Evolutionary conservation across 169 alveolate species (phyloP).

Genomic region (Plasmodium ovale): DNA sequence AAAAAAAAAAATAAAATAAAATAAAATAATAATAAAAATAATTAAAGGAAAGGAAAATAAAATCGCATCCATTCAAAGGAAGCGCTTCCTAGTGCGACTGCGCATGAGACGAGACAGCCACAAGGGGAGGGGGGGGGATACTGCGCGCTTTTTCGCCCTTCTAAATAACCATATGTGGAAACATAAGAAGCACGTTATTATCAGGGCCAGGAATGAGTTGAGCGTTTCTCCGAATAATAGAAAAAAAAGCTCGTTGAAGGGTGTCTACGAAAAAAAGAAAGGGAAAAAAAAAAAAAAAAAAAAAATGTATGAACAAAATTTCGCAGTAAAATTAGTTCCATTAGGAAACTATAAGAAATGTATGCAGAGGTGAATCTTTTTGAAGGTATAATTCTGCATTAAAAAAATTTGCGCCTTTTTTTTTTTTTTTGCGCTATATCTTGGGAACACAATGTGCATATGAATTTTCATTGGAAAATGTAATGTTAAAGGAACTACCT

Average conservation of each 20-base stretch:
- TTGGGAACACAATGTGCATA: too few relatives aligned
- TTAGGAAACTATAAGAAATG: conserved; percentile 23
- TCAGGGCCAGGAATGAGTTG: conserved; percentile 80
- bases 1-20: conserved; percentile 4
- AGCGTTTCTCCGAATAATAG: conserved; percentile 88
- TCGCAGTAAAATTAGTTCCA: conserved; percentile 6
- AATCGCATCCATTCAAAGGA: too few relatives aligned
- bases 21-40: too few relatives aligned
- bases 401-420: too few relatives aligned
- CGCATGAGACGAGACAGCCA: neutral
- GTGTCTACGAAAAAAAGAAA: conserved; percentile 78
- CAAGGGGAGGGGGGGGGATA: neutral
- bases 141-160: too few relatives aligned
- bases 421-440: too few relatives aligned
- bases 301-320: neutral
- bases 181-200: conserved; percentile 83
- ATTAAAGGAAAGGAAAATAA: too few relatives aligned
- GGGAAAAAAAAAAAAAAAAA: neutral
- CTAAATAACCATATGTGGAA: conserved; percentile 85
- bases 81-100: too few relatives aligned
- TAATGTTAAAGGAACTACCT: too few relatives aligned
- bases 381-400: neutral
- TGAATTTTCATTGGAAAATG: too few relatives aligned
- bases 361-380: conserved; percentile 33
- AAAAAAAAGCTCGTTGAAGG: conserved; percentile 84